Evolutionary conservation across 2,329 filamentous ascomycete species (phyloP).

Genomic region (Thielaviopsis musarum): DNA sequence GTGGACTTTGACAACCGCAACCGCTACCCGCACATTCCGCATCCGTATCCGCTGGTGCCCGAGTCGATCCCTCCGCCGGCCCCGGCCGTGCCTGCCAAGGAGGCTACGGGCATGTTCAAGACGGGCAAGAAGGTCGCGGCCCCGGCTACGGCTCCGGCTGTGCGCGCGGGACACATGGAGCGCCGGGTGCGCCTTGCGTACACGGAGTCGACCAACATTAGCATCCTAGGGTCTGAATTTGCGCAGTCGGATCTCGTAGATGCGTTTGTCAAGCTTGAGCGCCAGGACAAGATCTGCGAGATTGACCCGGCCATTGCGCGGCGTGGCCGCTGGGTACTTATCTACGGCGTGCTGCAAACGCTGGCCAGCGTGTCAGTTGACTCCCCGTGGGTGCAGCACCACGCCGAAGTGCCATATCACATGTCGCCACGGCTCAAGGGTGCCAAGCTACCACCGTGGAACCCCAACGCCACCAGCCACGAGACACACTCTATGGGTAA

Average conservation of each 20-base stretch:
- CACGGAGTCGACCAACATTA: conserved; percentile 42
- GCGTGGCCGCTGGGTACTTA: conserved; percentile 41
- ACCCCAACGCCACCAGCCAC: conserved; percentile 15
- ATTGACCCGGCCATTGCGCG: conserved; percentile 38
- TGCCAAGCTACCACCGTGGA: conserved; percentile 38
- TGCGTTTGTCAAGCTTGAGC: conserved; percentile 39
- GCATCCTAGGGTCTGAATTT: conserved; percentile 35
- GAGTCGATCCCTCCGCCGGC: conserved; percentile 25
- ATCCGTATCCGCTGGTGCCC: conserved; percentile 50
- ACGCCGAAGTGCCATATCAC: conserved; percentile 38
- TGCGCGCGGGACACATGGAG: conserved; percentile 23
- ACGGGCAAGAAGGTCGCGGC: conserved; percentile 16
- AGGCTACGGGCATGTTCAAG: conserved; percentile 5
- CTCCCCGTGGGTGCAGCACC: conserved; percentile 33
- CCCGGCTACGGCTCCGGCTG: neutral
- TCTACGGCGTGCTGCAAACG: conserved; percentile 43
- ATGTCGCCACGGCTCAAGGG: conserved; percentile 36
- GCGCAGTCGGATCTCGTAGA: conserved; percentile 36
- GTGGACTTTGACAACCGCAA: conserved; percentile 47
- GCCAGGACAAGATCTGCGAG: conserved; percentile 31
- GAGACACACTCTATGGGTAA: neutral
- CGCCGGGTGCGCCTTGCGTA: conserved; percentile 38
- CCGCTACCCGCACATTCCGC: conserved; percentile 47
- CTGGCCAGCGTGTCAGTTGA: conserved; percentile 43
- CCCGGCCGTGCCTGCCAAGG: neutral